Conservation (phyloP, 2,329 filamentous ascomycete genomes). For the Sporothrix pallida region DNA sequence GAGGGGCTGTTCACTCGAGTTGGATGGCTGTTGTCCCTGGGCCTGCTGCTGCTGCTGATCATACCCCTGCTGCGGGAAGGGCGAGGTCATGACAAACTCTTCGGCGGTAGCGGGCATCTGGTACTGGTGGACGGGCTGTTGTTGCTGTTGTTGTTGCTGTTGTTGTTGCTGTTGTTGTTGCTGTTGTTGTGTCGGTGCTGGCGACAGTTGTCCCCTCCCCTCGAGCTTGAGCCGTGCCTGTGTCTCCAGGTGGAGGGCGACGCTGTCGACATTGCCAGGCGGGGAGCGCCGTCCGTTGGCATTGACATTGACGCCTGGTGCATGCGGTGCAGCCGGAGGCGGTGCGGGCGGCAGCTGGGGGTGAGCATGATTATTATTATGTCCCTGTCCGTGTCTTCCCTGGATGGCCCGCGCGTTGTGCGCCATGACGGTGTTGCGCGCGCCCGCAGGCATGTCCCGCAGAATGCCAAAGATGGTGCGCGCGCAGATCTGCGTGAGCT, state of each 20-base stretch:
- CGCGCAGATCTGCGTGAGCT: conserved; percentile 57
- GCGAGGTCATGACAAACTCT: conserved; percentile 6
- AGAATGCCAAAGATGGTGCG: conserved; percentile 60
- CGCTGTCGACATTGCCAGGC: conserved; percentile 54
- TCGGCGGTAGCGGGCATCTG: background rate
- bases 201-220: conserved; percentile 24
- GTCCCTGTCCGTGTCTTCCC: background rate
- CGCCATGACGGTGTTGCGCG: conserved; percentile 17
- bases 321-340: background rate
- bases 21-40: background rate
- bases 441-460: conserved; percentile 51
- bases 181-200: background rate
- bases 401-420: conserved; percentile 27
- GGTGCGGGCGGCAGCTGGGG: no score
- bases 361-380: no score
- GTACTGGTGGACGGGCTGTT: background rate
- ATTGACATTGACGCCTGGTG: conserved; percentile 48
- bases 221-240: conserved; percentile 35
- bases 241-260: conserved; percentile 38
- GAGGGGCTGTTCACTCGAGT: no score
- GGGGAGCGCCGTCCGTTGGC: conserved; percentile 45
- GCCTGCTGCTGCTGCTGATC: background rate
- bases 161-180: conserved; percentile 18
- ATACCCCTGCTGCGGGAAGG: background rate
- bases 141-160: background rate